A percentile compares a stretch with the other conserved stretches of the same genome.
phyloP scores from a whole-genome alignment of 768 basidiomycete genomes.

The Sistotremastrum niveocremeum region DNA sequence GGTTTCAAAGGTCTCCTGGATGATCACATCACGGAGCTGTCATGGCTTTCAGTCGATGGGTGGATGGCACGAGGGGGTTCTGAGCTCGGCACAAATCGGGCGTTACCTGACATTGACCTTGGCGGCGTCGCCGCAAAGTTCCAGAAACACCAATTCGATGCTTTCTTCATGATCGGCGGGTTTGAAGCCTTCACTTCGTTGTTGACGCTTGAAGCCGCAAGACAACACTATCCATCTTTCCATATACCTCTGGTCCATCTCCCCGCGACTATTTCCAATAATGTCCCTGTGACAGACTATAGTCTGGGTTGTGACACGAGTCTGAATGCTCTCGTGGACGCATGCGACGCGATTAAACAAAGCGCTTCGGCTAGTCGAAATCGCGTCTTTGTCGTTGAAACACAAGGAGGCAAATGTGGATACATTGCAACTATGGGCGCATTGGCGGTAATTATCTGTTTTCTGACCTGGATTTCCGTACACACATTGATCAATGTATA shows the following conservation, averaged over 20 bases:
- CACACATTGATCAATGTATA: slow-evolving; percentile 16
- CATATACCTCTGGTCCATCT: slow-evolving; percentile 93
- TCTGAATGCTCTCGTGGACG: slow-evolving; percentile 92
- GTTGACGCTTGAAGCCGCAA: slow-evolving; percentile 61
- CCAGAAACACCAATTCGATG: slow-evolving; percentile 72
- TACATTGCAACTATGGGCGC: slow-evolving; percentile 95
- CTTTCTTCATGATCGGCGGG: slow-evolving; percentile 81
- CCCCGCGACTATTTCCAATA: slow-evolving; percentile 95
- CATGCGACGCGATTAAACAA: slow-evolving; percentile 98
- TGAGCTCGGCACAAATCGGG: slow-evolving; percentile 93
- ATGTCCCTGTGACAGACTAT: slow-evolving; percentile 94
- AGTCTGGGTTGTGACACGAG: slow-evolving; percentile 95
- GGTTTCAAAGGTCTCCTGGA: slow-evolving; percentile 93
- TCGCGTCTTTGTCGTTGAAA: slow-evolving; percentile 95
- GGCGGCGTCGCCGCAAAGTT: slow-evolving; percentile 85
- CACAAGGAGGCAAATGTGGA: slow-evolving; percentile 93
- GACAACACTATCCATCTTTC: slow-evolving; percentile 79
- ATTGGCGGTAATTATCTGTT: slow-evolving; percentile 48
- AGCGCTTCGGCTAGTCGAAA: slow-evolving; percentile 93
- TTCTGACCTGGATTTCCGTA: background rate
- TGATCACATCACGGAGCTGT: slow-evolving; percentile 70
- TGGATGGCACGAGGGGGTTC: slow-evolving; percentile 97
- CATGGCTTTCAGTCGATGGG: slow-evolving; percentile 93
- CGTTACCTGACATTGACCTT: slow-evolving; percentile 73
- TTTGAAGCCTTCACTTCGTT: slow-evolving; percentile 89